Base-by-base conservation (phyloP, 495 filamentous ascomycete species). In the Talaromyces borbonicus region DNA sequence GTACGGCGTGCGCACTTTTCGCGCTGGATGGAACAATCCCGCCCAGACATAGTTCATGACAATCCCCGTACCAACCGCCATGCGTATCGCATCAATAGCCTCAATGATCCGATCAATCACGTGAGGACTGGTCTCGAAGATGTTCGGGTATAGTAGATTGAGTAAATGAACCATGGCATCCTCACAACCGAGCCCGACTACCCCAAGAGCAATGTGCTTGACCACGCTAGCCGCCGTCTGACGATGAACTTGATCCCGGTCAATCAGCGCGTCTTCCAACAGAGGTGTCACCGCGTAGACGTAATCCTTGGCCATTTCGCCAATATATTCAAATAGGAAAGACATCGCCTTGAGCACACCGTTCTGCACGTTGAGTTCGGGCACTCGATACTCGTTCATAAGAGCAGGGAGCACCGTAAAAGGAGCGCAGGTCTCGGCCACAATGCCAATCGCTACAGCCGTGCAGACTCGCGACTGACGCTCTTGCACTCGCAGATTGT, bases 351-450 rank as follows among this genome's bases (percentile, higher is more conserved):
- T 99, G 53, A 99, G 78, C 32, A 97, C 93, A 66, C 93, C 93
- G 56, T 97, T 99, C 63, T 97, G 92, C 5, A 99, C 90, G 62
- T 99, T 99, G 37, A 99, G 80, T 62, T 99, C 93, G 0, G 92
- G 93, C 1, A 97, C 92, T 26, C 93, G 85, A 64, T 99, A 99
- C 65, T 99, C 93, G 70, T 99, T 99, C 93, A 99, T 99, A 49
- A 99, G 69, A 1, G 90, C 93, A 1, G 93, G 93, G n/a, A 99
- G 85, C 4, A 97, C 92, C 1, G 93, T 97, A 67, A 97, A 99
- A 4, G 93, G 93, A 5, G 89, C 90, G 63, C 93, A 99, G n/a
- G 93, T 96, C 67, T 99, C 93, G 31, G 93, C 93, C n/a, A 99
- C 93, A 55, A 99, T 99, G 66, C 89, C 93, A 50, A 99, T 99